Evolutionary conservation across 106 monocot genomes (phyloP).

Genomic region (Dendrobium officinale): DNA sequence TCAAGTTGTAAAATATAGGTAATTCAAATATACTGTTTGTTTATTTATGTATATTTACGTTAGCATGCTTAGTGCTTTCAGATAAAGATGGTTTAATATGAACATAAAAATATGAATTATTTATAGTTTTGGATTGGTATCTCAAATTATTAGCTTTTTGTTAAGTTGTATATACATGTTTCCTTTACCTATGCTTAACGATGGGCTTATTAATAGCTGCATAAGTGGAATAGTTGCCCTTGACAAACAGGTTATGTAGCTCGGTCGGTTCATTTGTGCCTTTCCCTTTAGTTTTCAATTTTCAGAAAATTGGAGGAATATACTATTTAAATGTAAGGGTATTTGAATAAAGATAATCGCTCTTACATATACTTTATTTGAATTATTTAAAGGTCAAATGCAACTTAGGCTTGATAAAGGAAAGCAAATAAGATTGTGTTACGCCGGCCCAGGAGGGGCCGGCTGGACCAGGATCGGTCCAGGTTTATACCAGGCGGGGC

Average conservation of each 20-base stretch:
- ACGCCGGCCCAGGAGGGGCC: too few species aligned
- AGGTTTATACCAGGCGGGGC: too few species aligned
- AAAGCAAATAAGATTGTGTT: neutral
- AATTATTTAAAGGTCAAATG: too few species aligned
- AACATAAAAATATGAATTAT: neutral
- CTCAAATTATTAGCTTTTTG: neutral
- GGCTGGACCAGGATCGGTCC: too few species aligned
- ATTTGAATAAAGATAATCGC: neutral
- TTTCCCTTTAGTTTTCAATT: too few species aligned
- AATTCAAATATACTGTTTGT: neutral
- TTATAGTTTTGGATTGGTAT: neutral
- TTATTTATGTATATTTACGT: too few species aligned
- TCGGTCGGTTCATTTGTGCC: neutral
- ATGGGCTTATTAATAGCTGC: neutral
- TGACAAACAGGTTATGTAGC: neutral
- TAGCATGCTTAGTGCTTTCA: neutral
- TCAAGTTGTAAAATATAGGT: neutral
- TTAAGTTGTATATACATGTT: neutral
- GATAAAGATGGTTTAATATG: neutral
- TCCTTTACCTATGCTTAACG: neutral
- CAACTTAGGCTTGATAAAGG: neutral
- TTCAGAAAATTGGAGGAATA: too few species aligned
- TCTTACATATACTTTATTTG: neutral
- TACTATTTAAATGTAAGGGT: neutral
- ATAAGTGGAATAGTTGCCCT: neutral